Percentiles rank a stretch among this genome's conserved stretches.
These are phyloP conservation scores for Xylaria telfairii DNA, from an alignment of 495 filamentous ascomycete genomes.

Conservation along the genomic window DNA sequence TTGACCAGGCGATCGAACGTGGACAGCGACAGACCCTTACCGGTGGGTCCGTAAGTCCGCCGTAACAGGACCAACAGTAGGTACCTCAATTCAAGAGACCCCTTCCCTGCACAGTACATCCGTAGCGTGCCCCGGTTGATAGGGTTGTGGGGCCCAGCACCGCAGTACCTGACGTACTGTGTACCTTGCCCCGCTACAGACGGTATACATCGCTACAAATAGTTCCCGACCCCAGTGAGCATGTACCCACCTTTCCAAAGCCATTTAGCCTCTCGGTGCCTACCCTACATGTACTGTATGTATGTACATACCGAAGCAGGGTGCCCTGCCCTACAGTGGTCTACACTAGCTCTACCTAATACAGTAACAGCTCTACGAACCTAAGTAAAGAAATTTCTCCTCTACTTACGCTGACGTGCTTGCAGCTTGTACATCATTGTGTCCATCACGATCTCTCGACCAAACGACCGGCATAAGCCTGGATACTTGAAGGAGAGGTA, in stretches of 20 bases:
- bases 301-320: too few relatives aligned
- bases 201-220: not conserved
- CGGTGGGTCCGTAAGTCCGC: not conserved
- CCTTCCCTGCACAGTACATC: not conserved
- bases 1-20: slow-evolving; percentile 28
- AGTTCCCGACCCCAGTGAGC: not conserved
- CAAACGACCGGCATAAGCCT: too few relatives aligned
- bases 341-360: too few relatives aligned
- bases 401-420: not conserved
- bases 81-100: not conserved
- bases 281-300: too few relatives aligned
- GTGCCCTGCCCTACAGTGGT: too few relatives aligned
- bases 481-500: too few relatives aligned
- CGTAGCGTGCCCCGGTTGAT: slow-evolving; percentile 1
- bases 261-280: too few relatives aligned
- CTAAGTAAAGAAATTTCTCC: not conserved
- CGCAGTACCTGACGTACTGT: not conserved
- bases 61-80: not conserved
- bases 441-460: not conserved
- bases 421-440: not conserved
- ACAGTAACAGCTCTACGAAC: not conserved
- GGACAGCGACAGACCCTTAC: slow-evolving; percentile 5
- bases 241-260: not conserved
- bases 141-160: slow-evolving; percentile 8
- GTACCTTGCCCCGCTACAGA: not conserved